Conservation (phyloP, 176 grass and related monocot genomes). For the Saccharum officinarum region DNA sequence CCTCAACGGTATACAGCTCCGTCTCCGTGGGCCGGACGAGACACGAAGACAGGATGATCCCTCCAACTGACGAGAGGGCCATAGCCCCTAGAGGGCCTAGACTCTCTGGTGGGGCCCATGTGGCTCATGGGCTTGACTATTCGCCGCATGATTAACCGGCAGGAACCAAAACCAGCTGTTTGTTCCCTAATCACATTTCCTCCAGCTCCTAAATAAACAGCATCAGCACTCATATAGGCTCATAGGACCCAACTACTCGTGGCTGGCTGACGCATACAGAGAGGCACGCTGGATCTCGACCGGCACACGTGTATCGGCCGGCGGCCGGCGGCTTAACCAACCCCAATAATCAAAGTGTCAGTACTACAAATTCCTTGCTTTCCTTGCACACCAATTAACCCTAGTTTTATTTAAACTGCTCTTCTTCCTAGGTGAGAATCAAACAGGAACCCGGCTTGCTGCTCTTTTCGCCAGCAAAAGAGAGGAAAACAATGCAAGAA, state of each 20-base stretch:
- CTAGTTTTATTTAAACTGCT: background rate
- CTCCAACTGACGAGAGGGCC: background rate
- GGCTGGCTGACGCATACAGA: background rate
- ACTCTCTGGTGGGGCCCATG: background rate
- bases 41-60: background rate
- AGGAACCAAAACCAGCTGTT: constrained; percentile 4
- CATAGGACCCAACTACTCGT: background rate
- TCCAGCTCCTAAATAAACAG: background rate
- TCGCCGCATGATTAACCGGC: constrained; percentile 18
- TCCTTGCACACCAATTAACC: constrained; percentile 3
- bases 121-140: constrained; percentile 7
- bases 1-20: no score
- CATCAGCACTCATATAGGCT: background rate
- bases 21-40: background rate
- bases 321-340: constrained; percentile 20
- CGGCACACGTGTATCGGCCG: constrained; percentile 25
- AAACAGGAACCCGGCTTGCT: background rate
- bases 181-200: constrained; percentile 19
- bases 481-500: background rate
- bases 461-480: constrained; percentile 11
- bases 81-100: background rate
- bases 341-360: background rate
- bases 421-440: background rate
- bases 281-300: background rate
- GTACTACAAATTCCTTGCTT: background rate